A percentile compares a stretch with the other conserved stretches of the same genome.
Evolutionary conservation across 176 grass and related monocot genomes (phyloP).

Genomic region (Eragrostis curvula): DNA sequence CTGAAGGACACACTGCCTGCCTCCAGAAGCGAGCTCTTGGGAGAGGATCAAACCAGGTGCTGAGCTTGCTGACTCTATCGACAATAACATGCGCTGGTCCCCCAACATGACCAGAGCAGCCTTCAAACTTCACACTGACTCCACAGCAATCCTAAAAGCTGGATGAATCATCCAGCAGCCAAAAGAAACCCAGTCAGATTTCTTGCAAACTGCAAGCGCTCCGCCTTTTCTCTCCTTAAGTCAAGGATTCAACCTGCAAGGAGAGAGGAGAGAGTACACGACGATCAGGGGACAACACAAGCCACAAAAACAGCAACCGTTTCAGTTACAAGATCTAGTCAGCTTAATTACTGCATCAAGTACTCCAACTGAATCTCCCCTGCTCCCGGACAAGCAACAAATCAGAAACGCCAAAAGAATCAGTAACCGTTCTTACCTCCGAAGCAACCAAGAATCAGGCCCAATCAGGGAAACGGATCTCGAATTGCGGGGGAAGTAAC

Average conservation of each 20-base stretch:
- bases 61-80: conserved; percentile 21
- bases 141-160: not conserved
- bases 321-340: not conserved
- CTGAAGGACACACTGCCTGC: not conserved
- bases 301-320: conserved; percentile 2
- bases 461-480: conserved; percentile 1
- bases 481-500: conserved; percentile 15
- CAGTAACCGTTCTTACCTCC: not conserved
- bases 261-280: not conserved
- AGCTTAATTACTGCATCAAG: conserved; percentile 16
- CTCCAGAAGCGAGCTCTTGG: conserved; percentile 10
- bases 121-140: conserved; percentile 2
- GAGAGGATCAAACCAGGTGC: conserved; percentile 4
- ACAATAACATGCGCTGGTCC: conserved; percentile 9
- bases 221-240: not conserved
- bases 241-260: conserved; percentile 39
- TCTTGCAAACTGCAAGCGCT: not conserved
- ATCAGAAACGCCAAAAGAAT: not conserved
- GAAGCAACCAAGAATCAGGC: conserved; percentile 2
- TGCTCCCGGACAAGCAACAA: conserved; percentile 29
- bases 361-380: conserved; percentile 14
- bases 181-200: not conserved
- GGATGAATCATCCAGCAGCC: conserved; percentile 21
- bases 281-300: not conserved
- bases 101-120: conserved; percentile 38